These are phyloP conservation scores for Apiospora pterosperma DNA, from an alignment of 2,329 filamentous ascomycete genomes.

Conservation along the genomic window DNA sequence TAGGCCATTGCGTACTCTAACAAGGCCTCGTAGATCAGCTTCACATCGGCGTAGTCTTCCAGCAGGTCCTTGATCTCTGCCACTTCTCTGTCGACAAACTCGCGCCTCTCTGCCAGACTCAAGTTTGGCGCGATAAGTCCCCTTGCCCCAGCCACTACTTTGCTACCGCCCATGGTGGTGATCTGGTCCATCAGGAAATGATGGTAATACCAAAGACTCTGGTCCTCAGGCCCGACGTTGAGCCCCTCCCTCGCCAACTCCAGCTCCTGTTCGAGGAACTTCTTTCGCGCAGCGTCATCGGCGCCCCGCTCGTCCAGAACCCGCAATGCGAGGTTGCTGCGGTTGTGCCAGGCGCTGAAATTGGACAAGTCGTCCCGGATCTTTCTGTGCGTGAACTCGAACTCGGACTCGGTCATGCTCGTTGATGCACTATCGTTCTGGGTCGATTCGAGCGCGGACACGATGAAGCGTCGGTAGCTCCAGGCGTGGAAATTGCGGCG, in stretches of 20 bases:
- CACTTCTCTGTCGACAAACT: conserved; percentile 68
- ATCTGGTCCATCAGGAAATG: conserved; percentile 77
- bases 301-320: conserved; percentile 70
- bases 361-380: conserved; percentile 83
- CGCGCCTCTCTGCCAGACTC: conserved; percentile 54
- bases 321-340: conserved; percentile 77
- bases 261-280: conserved; percentile 76
- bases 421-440: conserved; percentile 10
- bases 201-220: conserved; percentile 97
- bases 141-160: conserved; percentile 23
- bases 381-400: conserved; percentile 88
- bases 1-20: conserved; percentile 67
- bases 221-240: conserved; percentile 88
- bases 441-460: conserved; percentile 67
- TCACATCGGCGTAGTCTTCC: conserved; percentile 51
- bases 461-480: conserved; percentile 81
- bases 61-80: conserved; percentile 67
- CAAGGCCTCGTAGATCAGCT: conserved; percentile 87
- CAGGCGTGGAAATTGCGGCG: conserved; percentile 95
- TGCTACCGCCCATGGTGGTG: conserved; percentile 30
- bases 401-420: conserved; percentile 76
- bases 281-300: conserved; percentile 56
- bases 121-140: conserved; percentile 63
- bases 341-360: conserved; percentile 95
- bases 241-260: conserved; percentile 72